These are phyloP conservation scores for Rhizopogon rudus DNA, from an alignment of 768 basidiomycete species.

Conservation along the genomic window DNA sequence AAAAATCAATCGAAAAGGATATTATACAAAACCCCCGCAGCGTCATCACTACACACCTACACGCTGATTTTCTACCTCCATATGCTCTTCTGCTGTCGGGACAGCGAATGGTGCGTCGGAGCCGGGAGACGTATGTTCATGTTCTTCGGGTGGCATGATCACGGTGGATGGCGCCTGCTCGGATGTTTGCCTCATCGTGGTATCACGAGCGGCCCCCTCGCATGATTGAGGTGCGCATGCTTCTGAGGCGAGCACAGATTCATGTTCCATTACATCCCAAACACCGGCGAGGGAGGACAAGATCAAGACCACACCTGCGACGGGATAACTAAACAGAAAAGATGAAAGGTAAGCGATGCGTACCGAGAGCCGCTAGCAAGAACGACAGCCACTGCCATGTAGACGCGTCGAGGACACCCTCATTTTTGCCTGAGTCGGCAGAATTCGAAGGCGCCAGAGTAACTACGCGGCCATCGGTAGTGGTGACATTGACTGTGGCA, in stretches of 20 bases:
- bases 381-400: conserved; percentile 89
- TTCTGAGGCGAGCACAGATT: conserved; percentile 50
- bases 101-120: conserved; percentile 8
- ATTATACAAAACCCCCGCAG: neutral
- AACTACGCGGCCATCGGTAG: no score
- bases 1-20: conserved; percentile 5
- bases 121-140: conserved; percentile 17
- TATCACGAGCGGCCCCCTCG: conserved; percentile 48
- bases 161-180: conserved; percentile 27
- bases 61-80: conserved; percentile 44
- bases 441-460: no score
- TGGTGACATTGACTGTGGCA: conserved; percentile 4
- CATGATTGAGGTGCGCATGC: conserved; percentile 15
- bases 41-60: conserved; percentile 46
- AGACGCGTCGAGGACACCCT: conserved; percentile 29
- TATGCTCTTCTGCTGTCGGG: conserved; percentile 26
- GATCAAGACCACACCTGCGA: conserved; percentile 82
- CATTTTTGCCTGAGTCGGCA: no score
- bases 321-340: neutral
- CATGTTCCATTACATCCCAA: conserved; percentile 77
- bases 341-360: neutral
- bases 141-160: conserved; percentile 17
- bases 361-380: conserved; percentile 84
- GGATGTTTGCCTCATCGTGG: conserved; percentile 33
- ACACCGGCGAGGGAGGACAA: conserved; percentile 77